Conservation (phyloP, 192 early-diverging fungal species). For the Umbelopsis ramanniana region DNA sequence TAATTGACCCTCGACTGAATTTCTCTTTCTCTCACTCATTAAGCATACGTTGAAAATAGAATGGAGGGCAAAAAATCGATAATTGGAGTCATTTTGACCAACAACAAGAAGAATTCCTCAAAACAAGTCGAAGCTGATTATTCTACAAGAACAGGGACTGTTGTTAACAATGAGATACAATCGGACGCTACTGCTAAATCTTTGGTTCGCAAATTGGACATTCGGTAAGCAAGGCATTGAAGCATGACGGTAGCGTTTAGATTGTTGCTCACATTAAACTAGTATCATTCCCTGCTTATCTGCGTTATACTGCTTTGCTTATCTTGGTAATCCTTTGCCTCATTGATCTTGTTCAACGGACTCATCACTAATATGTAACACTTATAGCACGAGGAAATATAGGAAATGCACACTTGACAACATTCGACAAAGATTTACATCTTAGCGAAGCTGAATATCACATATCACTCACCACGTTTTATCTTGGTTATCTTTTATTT, state of each 20-base stretch:
- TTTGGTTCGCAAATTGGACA: slow-evolving; percentile 13
- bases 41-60: not conserved
- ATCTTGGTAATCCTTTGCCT: not conserved
- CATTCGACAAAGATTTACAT: slow-evolving; percentile 33
- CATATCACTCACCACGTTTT: slow-evolving; percentile 30
- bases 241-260: not conserved
- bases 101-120: not conserved
- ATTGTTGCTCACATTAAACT: not conserved
- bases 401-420: slow-evolving; percentile 31
- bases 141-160: not conserved
- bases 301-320: slow-evolving; percentile 13
- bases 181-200: not conserved
- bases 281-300: slow-evolving; percentile 2
- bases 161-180: not conserved
- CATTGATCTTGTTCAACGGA: too few species aligned
- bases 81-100: not conserved
- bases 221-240: not conserved
- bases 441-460: slow-evolving; percentile 35
- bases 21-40: not conserved
- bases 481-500: slow-evolving; percentile 34
- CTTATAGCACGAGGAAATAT: slow-evolving; percentile 23
- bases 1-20: not conserved
- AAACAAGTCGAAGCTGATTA: not conserved
- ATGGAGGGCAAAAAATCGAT: not conserved
- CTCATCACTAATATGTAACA: not conserved